phyloP scores from a whole-genome alignment of 345 rosid genomes.

The Excoecaria agallocha region DNA sequence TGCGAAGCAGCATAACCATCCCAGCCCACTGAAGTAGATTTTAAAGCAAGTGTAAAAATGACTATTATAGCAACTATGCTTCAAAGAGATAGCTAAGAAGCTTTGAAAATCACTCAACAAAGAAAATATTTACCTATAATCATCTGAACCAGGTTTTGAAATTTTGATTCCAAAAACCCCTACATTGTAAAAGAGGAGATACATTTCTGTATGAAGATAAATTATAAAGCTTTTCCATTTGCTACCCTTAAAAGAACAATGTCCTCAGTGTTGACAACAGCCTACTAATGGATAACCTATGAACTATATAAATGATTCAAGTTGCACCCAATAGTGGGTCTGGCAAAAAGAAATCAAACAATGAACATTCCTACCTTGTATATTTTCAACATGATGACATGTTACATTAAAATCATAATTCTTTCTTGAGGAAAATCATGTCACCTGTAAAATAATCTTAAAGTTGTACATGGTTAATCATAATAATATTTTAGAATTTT shows the following conservation, averaged over 20 bases:
- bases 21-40: slow-evolving; percentile 27
- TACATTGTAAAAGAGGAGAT: no score
- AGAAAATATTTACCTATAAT: no score
- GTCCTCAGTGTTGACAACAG: neutral
- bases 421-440: neutral
- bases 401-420: neutral
- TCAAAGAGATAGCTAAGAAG: no score
- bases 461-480: no score
- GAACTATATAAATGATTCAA: neutral
- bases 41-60: no score
- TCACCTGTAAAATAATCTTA: slow-evolving; percentile 9
- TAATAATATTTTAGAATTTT: slow-evolving; percentile 3
- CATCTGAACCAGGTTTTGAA: no score
- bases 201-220: no score
- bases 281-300: neutral
- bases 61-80: no score
- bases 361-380: slow-evolving; percentile 1
- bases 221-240: no score
- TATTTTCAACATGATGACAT: slow-evolving; percentile 5
- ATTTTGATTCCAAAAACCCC: no score
- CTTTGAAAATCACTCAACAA: no score
- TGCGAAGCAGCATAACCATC: slow-evolving; percentile 8
- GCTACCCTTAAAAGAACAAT: neutral
- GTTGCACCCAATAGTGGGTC: neutral
- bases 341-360: no score